Evolutionary conservation across 768 basidiomycete species (phyloP).

Genomic region (Neoboletus brunneissimus): DNA sequence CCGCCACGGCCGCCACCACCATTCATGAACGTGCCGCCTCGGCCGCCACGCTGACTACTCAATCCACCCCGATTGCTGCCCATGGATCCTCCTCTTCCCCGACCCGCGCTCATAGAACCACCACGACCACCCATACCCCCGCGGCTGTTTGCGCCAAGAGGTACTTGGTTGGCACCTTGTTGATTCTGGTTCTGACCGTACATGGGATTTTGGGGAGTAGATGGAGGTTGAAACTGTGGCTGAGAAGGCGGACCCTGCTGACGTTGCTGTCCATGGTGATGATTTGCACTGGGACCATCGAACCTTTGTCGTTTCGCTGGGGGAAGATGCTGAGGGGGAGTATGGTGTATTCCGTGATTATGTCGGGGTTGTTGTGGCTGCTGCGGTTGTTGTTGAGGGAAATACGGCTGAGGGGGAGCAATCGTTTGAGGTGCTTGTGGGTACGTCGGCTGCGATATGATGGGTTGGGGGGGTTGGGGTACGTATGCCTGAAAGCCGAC

Average conservation of each 20-base stretch:
- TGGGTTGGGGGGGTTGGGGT: constrained; percentile 56
- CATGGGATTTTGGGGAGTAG: constrained; percentile 27
- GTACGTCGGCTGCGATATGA: constrained; percentile 47
- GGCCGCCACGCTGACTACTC: constrained; percentile 41
- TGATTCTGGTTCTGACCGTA: constrained; percentile 39
- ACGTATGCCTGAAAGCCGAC: constrained; percentile 65
- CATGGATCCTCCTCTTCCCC: constrained; percentile 52
- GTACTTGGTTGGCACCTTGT: constrained; percentile 41
- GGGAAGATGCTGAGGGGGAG: constrained; percentile 77
- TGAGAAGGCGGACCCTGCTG: constrained; percentile 54
- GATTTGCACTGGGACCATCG: constrained; percentile 65
- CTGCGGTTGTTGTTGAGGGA: constrained; percentile 37
- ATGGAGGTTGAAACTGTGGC: constrained; percentile 52
- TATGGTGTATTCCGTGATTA: constrained; percentile 53
- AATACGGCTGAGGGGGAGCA: constrained; percentile 41
- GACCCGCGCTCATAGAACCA: constrained; percentile 30
- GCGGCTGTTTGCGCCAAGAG: constrained; percentile 42
- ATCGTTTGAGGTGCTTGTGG: constrained; percentile 41
- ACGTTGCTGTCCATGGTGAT: constrained; percentile 36
- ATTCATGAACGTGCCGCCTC: constrained; percentile 36
- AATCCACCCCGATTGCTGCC: constrained; percentile 43
- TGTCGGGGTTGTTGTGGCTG: constrained; percentile 42
- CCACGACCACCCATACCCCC: constrained; percentile 47
- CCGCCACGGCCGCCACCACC: constrained; percentile 44
- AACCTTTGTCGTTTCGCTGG: constrained; percentile 91